A percentile compares a stretch with the other conserved stretches of the same genome.
phyloP scores from a whole-genome alignment of 2,329 filamentous ascomycete species.

The Pestalotiopsis fici region DNA sequence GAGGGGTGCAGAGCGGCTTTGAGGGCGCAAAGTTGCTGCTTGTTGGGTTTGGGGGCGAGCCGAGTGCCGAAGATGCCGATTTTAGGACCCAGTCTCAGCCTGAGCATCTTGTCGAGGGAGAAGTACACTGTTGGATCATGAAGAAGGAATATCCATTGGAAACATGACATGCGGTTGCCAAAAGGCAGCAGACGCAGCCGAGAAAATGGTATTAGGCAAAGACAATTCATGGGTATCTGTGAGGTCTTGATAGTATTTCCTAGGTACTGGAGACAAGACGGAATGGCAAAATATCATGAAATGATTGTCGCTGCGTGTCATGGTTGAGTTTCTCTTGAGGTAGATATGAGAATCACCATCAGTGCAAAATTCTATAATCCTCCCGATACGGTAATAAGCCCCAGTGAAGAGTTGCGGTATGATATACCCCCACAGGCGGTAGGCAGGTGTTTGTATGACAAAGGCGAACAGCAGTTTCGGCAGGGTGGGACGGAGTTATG shows the following conservation, averaged over 20 bases:
- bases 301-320: too few species aligned
- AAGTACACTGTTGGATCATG: conserved; percentile 4
- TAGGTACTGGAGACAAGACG: too few species aligned
- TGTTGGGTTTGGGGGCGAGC: background rate
- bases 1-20: background rate
- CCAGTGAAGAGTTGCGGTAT: too few species aligned
- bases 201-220: background rate
- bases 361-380: too few species aligned
- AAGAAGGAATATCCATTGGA: background rate
- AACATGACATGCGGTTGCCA: background rate
- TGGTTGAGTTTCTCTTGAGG: too few species aligned
- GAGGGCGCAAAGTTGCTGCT: background rate
- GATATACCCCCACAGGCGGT: too few species aligned
- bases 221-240: background rate
- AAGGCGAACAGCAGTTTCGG: background rate
- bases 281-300: too few species aligned
- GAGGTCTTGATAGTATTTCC: too few species aligned
- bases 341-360: too few species aligned
- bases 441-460: too few species aligned
- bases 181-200: background rate
- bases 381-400: too few species aligned
- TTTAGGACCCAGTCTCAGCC: background rate
- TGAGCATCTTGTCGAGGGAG: background rate
- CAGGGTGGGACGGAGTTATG: background rate
- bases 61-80: background rate